Evolutionary conservation across 2,329 filamentous ascomycete genomes (phyloP), one percentile per base, ranked within the genome.

Genomic region (Beauveria rudraprayagi): DNA sequence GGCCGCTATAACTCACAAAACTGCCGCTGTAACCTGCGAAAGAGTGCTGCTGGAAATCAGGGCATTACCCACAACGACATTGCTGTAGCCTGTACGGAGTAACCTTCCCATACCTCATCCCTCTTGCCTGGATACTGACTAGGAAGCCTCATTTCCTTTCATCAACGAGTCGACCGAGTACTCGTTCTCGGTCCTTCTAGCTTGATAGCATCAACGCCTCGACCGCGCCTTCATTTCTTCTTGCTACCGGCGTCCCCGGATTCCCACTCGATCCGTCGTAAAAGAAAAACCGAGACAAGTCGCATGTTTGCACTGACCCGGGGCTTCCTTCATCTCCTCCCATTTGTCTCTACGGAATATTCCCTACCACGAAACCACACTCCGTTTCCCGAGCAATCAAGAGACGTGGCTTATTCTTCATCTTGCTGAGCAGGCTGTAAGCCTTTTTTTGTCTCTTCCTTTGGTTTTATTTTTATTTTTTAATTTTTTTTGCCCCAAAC

Each of bases 201-300:
- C 53, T 34, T 28, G 53, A 56, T 56, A 56, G 40, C 53, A 56
- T 56, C 53, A 34, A 56, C 53, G 53, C 53, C 40, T 24, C 53
- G 40, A 56, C 53, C 40, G 41, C 17, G 53, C 51, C 53, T 7
- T 44, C 40, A 55, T 43, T 55, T 55, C 24, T 24, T 30, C 40
- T 41, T 16, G 19, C 11, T 16, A 19, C 34, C 53, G 53, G 53
- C 53, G 17, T 44, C 53, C 53, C 40, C 53, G 53, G 40, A 56
- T 22, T 56, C 10, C 40, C 40, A 46, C 24, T 24, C 11, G 30
- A 37, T 37, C 14, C 11, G 5, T 34, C n/a, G 5, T 5, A 41
- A 30, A 34, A 40, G 30, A 53, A 40, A 17, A 53, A 24, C 50
- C 50, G 30, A 40, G 40, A 26, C 16, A 40, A 40, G 50, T 24